These are phyloP conservation scores for Abrus precatorius DNA, from an alignment of 306 rosid species.

Conservation along the genomic window DNA sequence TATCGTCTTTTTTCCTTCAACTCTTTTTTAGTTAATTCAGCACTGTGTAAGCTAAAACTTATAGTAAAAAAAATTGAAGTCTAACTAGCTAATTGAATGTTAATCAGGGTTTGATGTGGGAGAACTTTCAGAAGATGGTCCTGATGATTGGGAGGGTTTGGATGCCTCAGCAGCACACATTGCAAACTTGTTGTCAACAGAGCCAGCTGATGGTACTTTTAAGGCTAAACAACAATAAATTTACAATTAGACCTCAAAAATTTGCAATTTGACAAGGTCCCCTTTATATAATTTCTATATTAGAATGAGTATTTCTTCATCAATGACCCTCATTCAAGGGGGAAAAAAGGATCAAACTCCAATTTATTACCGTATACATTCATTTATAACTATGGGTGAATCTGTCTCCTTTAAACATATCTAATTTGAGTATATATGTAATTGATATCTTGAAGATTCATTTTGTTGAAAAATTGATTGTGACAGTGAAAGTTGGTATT, in stretches of 20 bases:
- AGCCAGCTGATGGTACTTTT: constrained; percentile 90
- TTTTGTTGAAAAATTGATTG: constrained; percentile 26
- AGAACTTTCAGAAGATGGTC: constrained; percentile 92
- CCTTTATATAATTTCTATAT: background rate
- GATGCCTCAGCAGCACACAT: constrained; percentile 97
- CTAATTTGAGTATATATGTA: constrained; percentile 10
- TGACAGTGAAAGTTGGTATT: constrained; percentile 92
- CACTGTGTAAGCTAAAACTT: background rate
- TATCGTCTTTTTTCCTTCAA: constrained; percentile 34
- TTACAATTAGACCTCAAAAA: constrained; percentile 5
- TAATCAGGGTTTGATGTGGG: constrained; percentile 94
- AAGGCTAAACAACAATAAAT: constrained; percentile 21
- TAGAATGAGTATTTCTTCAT: constrained; percentile 1
- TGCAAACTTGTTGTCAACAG: constrained; percentile 91
- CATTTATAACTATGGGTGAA: background rate
- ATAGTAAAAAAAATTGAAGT: constrained; percentile 8
- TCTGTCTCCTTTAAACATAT: background rate
- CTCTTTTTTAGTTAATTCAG: background rate
- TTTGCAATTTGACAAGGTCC: constrained; percentile 21
- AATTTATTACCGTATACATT: background rate
- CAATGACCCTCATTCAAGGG: constrained; percentile 7
- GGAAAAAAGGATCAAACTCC: background rate
- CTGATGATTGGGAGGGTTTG: constrained; percentile 98
- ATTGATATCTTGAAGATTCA: constrained; percentile 19
- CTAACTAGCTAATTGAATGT: constrained; percentile 40